Base-by-base conservation (phyloP, 495 filamentous ascomycete species). In the Bryoglossum gracile region DNA sequence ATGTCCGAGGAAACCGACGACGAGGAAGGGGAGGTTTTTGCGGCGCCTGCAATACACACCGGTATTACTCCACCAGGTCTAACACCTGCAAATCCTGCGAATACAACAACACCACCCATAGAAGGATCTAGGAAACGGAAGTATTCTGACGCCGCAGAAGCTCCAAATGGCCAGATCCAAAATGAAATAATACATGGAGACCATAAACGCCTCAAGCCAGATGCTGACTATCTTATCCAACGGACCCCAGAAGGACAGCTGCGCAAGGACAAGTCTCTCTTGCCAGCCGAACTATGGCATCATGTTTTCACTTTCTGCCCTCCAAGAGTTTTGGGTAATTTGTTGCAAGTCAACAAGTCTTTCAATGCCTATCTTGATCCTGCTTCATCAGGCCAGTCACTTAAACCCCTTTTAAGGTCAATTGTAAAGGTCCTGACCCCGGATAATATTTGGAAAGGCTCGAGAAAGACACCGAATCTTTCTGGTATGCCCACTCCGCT, bases 401-500 rank as follows among this genome's bases (percentile, higher is more conserved):
- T 57, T 48, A 32, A 43, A 46, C 59, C 62, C 28, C 30, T 53
- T 41, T 57, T 59, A 51, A 40, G 50, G 41, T 58, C 62, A 14
- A 43, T 63, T 39, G 13, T 46, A 8, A 28, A 53, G 26, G 2
- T 44, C 21, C 53, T 72, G 44, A 64, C 63, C 41, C 71, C 79
- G 49, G 74, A 80, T 57, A 57, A 62, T 34, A 75, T 85, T 50
- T 85, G 81, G 81, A 70, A 67, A 43, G 63, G 72, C 47, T 81
- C 78, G 24, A 74, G 80, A 50, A 68, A 72, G 51, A 63, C 67
- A 6, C 73, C 74, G 51, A 26, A 26, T 24, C 70, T 69, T 62
- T 73, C 70, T 3, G 68, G 70, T 32, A 73, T 80, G 66, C 81
- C 81, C 39, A 57, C 62, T 40, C 78, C 81, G 26, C 66, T 83